phyloP scores from a whole-genome alignment of 2,329 filamentous ascomycete species.

The Peltaster fructicola region DNA sequence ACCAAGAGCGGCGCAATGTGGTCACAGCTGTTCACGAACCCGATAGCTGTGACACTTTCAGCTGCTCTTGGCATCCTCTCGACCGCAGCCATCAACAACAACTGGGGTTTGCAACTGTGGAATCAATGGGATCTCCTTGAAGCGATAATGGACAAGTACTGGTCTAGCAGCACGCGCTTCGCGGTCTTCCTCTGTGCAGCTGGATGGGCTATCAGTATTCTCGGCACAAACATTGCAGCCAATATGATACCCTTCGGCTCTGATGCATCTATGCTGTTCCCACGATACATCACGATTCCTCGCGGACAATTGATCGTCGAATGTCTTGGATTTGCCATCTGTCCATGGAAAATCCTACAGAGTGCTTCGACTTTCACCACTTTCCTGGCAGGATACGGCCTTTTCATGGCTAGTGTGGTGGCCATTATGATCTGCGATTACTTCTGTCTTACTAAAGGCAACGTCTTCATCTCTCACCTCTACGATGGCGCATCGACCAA shows the following conservation, averaged over 20 bases:
- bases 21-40: conserved; percentile 26
- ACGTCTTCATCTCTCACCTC: conserved; percentile 23
- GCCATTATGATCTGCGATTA: conserved; percentile 25
- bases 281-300: conserved; percentile 26
- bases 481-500: conserved; percentile 13
- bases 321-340: conserved; percentile 19
- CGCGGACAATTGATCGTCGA: conserved; percentile 26
- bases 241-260: conserved; percentile 26
- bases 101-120: conserved; percentile 21
- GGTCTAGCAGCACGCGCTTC: conserved; percentile 19
- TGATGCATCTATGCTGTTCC: conserved; percentile 26
- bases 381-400: conserved; percentile 25
- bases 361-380: conserved; percentile 25
- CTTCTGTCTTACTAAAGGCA: conserved; percentile 22
- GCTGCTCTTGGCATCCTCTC: conserved; percentile 28
- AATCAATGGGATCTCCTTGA: conserved; percentile 19
- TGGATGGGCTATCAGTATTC: conserved; percentile 19
- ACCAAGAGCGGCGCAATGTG: conserved; percentile 24
- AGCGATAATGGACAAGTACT: conserved; percentile 18
- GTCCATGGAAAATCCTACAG: conserved; percentile 27
- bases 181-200: conserved; percentile 23
- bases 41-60: conserved; percentile 24
- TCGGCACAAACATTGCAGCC: conserved; percentile 26
- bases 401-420: conserved; percentile 26
- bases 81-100: conserved; percentile 27